Evolutionary conservation across 495 filamentous ascomycete species (phyloP).

Genomic region (Aspergillus cristatus): DNA sequence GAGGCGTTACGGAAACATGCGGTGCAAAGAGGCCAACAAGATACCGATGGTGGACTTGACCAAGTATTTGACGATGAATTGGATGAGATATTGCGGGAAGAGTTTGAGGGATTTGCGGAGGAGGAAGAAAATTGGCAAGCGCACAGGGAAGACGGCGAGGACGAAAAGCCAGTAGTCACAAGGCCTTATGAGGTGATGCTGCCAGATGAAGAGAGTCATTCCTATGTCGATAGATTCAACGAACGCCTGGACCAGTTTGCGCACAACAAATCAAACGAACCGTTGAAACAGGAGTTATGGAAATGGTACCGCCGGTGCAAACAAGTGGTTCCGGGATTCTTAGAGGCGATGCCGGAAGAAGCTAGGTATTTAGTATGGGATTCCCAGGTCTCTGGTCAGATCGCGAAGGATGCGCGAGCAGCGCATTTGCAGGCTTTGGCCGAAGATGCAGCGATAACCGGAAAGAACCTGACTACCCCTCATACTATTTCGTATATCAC

Average conservation of each 20-base stretch:
- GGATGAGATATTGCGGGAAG: conserved; percentile 33
- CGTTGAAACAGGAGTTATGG: conserved; percentile 28
- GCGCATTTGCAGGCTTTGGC: conserved; percentile 49
- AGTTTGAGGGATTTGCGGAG: conserved; percentile 30
- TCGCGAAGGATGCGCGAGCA: conserved; percentile 34
- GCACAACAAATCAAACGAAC: conserved; percentile 17
- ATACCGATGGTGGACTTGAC: conserved; percentile 18
- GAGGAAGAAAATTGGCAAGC: conserved; percentile 33
- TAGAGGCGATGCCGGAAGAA: conserved; percentile 24
- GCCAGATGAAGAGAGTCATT: conserved; percentile 15
- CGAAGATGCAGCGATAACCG: conserved; percentile 51
- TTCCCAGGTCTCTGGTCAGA: conserved; percentile 39
- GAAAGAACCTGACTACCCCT: conserved; percentile 39
- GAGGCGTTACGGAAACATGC: conserved; percentile 37
- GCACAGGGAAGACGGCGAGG: conserved; percentile 11
- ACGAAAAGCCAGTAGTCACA: conserved; percentile 11
- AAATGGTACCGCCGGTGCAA: conserved; percentile 39
- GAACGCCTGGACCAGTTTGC: conserved; percentile 16
- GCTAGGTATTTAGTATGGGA: conserved; percentile 33
- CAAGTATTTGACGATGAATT: conserved; percentile 38
- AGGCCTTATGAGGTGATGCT: conserved; percentile 15
- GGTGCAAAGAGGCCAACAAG: conserved; percentile 17
- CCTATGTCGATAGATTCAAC: conserved; percentile 29
- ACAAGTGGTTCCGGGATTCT: conserved; percentile 28
- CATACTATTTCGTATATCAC: conserved; percentile 59